phyloP scores from a whole-genome alignment of 768 basidiomycete species.

The Mycena olivaceomarginata region DNA sequence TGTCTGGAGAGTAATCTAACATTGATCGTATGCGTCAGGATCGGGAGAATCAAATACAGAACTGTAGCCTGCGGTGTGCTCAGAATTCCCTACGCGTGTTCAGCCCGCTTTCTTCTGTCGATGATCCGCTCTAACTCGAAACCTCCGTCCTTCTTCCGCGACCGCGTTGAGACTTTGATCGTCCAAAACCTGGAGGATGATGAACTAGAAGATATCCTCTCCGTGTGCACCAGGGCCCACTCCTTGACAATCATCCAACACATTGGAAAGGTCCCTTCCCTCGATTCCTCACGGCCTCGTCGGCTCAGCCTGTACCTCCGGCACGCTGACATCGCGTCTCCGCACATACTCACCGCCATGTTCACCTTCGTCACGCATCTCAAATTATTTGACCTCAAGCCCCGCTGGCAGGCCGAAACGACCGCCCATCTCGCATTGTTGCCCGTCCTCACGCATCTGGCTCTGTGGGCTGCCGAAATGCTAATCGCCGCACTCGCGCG shows the following conservation, averaged over 20 bases:
- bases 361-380: slow-evolving; percentile 25
- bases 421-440: background rate
- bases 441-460: slow-evolving; percentile 27
- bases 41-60: background rate
- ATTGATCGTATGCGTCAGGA: background rate
- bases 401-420: background rate
- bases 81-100: background rate
- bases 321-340: too few relatives aligned
- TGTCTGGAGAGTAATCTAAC: too few relatives aligned
- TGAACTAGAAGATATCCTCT: background rate
- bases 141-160: background rate
- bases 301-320: background rate
- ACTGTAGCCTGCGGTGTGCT: background rate
- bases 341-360: background rate
- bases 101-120: background rate
- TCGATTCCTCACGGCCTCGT: background rate
- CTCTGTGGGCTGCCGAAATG: background rate
- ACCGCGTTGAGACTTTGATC: slow-evolving; percentile 3
- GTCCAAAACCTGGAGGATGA: background rate
- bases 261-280: background rate
- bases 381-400: background rate
- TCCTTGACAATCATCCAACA: background rate
- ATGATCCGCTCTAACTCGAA: background rate
- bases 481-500: background rate
- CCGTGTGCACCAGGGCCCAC: background rate